Evolutionary conservation across 2,329 filamentous ascomycete genomes (phyloP), one percentile per base, ranked within the genome.

Genomic region (Colletotrichum costaricense): DNA sequence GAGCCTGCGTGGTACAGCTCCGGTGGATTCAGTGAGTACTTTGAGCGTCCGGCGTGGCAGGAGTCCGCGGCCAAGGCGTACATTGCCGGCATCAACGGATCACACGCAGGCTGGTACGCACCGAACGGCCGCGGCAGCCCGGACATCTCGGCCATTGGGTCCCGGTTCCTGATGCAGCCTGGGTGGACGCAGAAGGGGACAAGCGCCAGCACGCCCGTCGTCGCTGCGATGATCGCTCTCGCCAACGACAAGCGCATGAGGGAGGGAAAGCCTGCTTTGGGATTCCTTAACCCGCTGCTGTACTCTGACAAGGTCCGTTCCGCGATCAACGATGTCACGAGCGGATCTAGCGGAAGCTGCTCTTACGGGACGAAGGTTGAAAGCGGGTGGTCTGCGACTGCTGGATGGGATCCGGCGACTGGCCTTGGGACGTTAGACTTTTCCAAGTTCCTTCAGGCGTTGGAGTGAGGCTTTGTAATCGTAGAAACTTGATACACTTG

Each of bases 11-110:
- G 76, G 67, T 76, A 76, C 59, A 78, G 76, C 74, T 82, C 83
- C 4, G 85, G 86, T 16, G 87, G 87, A 4, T 88, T 88, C 78
- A 85, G 82, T 78, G 83, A 84, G 76, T 84, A 86, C 71, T 87
- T 87, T 74, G 46, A 79, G 1, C 80, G 80, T 5, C 86, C 86
- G 0, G 42, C 69, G 0, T 88, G 85, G 78, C 86, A 88, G 78
- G 78, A 79, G 9, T 69, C 67, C 1, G 81, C 78, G 6, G 84
- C 86, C 2, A 74, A 74, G 1, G 49, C 65, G 5, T 88, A 87
- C 73, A 79, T 87, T 24, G 77, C 81, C 33, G 68, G 66, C 33
- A 78, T 89, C 81, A 80, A 82, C 78, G 74, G 77, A 60, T 82
- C 86, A 19, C 85, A 92, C 76, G 70, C 81, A 0, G 77, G 80